Conservation (phyloP, 2,329 filamentous ascomycete species). For the Periglandula ipomoeae region DNA sequence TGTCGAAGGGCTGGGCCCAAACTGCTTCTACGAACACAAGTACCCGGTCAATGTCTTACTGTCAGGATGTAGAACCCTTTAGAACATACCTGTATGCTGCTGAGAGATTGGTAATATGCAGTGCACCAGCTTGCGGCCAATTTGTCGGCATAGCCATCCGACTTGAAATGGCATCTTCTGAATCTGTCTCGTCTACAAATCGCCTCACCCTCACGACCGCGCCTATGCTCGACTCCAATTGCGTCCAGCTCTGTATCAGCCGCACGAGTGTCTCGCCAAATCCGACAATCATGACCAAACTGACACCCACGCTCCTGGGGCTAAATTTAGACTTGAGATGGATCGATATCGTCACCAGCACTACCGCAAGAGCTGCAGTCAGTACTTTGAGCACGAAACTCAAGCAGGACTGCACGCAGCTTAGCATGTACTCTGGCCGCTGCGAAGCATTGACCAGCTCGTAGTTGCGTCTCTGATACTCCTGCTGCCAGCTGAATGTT, state of each 20-base stretch:
- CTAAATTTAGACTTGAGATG: background rate
- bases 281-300: background rate
- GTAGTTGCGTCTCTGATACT: background rate
- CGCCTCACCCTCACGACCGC: background rate
- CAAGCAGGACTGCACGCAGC: conserved; percentile 31
- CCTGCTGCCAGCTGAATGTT: conserved; percentile 9
- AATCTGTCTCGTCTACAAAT: background rate
- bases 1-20: too few relatives aligned
- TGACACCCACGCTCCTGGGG: background rate
- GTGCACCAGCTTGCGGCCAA: background rate
- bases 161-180: background rate
- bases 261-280: background rate
- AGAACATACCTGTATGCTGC: too few relatives aligned
- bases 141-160: background rate
- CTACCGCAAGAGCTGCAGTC: background rate
- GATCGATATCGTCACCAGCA: background rate
- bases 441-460: conserved; percentile 1
- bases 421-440: conserved; percentile 29
- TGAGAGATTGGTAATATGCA: background rate
- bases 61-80: too few relatives aligned
- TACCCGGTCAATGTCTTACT: too few relatives aligned
- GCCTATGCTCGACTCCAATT: background rate
- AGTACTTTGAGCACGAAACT: background rate
- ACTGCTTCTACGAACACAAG: too few relatives aligned
- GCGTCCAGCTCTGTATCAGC: background rate